These are phyloP conservation scores for Pseudonectria foliicola DNA, from an alignment of 2,329 filamentous ascomycete genomes.

Conservation along the genomic window DNA sequence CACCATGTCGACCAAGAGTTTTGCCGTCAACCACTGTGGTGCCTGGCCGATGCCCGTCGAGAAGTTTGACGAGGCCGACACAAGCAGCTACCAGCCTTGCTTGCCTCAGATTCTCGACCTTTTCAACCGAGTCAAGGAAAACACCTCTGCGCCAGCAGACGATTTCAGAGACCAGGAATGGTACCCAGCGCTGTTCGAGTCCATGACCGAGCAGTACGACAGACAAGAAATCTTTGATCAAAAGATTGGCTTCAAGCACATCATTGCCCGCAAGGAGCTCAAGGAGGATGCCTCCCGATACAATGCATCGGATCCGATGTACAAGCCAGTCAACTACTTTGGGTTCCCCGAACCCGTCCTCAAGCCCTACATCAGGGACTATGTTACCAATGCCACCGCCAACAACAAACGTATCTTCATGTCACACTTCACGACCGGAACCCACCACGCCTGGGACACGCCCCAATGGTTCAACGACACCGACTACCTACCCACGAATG, in stretches of 20 bases:
- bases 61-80: conserved; percentile 31
- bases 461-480: conserved; percentile 7
- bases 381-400: conserved; percentile 17
- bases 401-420: conserved; percentile 25
- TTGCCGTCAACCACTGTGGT: conserved; percentile 33
- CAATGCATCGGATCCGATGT: conserved; percentile 16
- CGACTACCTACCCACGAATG: conserved; percentile 1
- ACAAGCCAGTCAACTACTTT: conserved; percentile 20
- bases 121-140: conserved; percentile 19
- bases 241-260: conserved; percentile 19
- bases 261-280: conserved; percentile 17
- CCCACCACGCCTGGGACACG: conserved; percentile 17
- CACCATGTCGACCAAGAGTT: conserved; percentile 34
- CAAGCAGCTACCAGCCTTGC: conserved; percentile 36
- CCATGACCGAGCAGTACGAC: conserved; percentile 22
- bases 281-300: conserved; percentile 5
- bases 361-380: conserved; percentile 22
- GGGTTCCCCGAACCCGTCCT: conserved; percentile 19
- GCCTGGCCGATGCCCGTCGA: conserved; percentile 31
- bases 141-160: conserved; percentile 1
- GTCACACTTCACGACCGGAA: conserved; percentile 25
- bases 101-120: conserved; percentile 29
- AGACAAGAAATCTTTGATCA: conserved; percentile 21
- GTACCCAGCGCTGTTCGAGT: conserved; percentile 22
- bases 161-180: conserved; percentile 18